Percentiles rank a stretch among this genome's conserved stretches.
phyloP scores from a whole-genome alignment of 192 early-diverging fungal genomes.

The Rhizoclosmatium sp. region DNA sequence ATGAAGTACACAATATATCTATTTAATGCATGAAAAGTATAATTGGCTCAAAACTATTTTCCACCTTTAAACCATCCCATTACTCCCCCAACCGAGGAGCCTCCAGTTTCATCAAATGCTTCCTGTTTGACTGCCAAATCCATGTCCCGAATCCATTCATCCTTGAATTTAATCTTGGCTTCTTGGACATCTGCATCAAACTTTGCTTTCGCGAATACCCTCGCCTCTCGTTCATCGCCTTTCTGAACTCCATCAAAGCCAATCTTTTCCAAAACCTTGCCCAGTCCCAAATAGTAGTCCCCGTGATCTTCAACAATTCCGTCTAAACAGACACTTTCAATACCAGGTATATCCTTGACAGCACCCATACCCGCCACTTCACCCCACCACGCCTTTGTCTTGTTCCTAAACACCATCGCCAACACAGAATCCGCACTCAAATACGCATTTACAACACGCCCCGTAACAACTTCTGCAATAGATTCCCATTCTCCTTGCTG shows the following conservation, averaged over 20 bases:
- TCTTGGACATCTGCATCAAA: slow-evolving; percentile 9
- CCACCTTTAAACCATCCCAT: background rate
- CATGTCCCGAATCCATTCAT: slow-evolving; percentile 12
- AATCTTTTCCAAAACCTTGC: background rate
- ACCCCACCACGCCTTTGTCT: slow-evolving; percentile 60
- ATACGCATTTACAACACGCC: slow-evolving; percentile 90
- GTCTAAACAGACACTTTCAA: slow-evolving; percentile 81
- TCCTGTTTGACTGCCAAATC: background rate
- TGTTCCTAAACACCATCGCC: slow-evolving; percentile 87
- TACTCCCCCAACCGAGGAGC: background rate
- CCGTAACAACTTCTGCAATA: slow-evolving; percentile 77
- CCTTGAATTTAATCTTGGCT: background rate
- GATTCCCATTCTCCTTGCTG: slow-evolving; percentile 80
- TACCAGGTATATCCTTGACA: slow-evolving; percentile 65
- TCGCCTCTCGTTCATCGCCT: background rate
- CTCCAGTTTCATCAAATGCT: background rate
- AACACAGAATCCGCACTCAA: slow-evolving; percentile 87
- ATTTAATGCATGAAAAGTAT: too few relatives aligned
- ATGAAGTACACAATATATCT: too few relatives aligned
- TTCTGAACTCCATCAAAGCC: background rate
- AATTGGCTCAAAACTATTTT: too few relatives aligned
- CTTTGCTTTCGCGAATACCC: background rate
- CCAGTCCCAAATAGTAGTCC: slow-evolving; percentile 61
- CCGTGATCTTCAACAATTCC: slow-evolving; percentile 82
- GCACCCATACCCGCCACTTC: slow-evolving; percentile 84